phyloP scores from a whole-genome alignment of 2,329 filamentous ascomycete genomes.

The Penicillium polonicum region DNA sequence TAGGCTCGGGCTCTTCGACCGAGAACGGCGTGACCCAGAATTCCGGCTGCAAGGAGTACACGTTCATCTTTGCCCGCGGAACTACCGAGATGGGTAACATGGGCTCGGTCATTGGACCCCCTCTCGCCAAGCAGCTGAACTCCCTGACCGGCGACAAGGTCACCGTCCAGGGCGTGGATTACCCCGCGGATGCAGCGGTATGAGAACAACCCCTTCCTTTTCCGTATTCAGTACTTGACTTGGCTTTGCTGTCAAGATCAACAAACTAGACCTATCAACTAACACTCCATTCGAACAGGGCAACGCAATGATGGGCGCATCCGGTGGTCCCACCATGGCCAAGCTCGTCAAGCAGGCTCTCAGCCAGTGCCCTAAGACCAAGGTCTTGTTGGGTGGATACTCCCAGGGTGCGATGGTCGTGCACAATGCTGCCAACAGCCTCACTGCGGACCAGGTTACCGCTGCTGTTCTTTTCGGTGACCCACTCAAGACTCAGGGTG shows the following conservation, averaged over 20 bases:
- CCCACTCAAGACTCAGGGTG: conserved; percentile 44
- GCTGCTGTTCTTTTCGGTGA: conserved; percentile 49
- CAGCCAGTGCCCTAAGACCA: conserved; percentile 34
- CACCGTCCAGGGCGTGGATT: conserved; percentile 35
- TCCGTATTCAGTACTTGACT: neutral
- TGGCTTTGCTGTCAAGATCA: neutral
- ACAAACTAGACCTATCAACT: neutral
- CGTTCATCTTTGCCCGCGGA: conserved; percentile 47
- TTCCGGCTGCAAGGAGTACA: conserved; percentile 43
- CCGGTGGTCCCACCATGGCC: conserved; percentile 33
- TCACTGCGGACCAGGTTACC: conserved; percentile 37
- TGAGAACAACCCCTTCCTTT: neutral
- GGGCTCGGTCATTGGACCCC: conserved; percentile 43
- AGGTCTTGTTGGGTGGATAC: conserved; percentile 37
- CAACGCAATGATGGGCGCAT: conserved; percentile 27
- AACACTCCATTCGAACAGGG: conserved; percentile 18
- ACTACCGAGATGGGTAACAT: conserved; percentile 46
- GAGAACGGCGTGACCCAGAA: conserved; percentile 43
- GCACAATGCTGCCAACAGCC: conserved; percentile 32
- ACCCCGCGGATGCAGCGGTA: conserved; percentile 30
- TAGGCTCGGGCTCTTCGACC: conserved; percentile 24
- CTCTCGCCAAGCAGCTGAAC: conserved; percentile 29
- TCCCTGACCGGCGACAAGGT: conserved; percentile 28
- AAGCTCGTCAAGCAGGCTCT: conserved; percentile 30
- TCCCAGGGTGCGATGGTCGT: conserved; percentile 40